Conservation (phyloP, 2,329 filamentous ascomycete genomes). For the Paecilomyces niveus region DNA sequence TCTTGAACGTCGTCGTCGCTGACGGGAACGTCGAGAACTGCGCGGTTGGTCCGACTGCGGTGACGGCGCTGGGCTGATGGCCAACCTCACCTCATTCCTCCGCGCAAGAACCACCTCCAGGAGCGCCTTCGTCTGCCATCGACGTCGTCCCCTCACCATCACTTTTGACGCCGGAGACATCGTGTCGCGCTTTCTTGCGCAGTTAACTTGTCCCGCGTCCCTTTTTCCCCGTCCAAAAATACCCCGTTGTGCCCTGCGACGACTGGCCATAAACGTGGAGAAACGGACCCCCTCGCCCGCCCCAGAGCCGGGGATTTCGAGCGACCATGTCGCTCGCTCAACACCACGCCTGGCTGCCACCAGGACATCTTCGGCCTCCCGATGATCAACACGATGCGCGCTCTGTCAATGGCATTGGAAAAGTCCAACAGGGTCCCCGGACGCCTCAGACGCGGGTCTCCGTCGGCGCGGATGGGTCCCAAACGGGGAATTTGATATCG, state of each 20-base stretch:
- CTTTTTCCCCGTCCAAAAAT: constrained; percentile 22
- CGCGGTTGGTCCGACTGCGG: constrained; percentile 22
- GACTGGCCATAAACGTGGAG: constrained; percentile 37
- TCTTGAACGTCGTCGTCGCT: background rate
- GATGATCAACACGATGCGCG: constrained; percentile 49
- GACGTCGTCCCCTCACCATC: constrained; percentile 27
- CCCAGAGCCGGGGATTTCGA: constrained; percentile 40
- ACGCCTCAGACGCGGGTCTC: constrained; percentile 39
- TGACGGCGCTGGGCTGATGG: constrained; percentile 14
- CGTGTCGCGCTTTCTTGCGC: constrained; percentile 14
- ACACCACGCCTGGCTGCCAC: constrained; percentile 61
- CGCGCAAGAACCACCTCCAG: constrained; percentile 35
- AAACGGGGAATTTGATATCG: constrained; percentile 41
- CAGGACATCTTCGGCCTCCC: constrained; percentile 51
- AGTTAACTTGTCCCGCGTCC: constrained; percentile 19
- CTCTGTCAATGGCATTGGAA: constrained; percentile 36
- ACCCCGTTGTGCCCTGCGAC: constrained; percentile 20
- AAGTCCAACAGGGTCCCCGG: constrained; percentile 35
- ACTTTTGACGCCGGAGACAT: constrained; percentile 21
- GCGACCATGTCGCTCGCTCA: constrained; percentile 60
- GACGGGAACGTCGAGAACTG: constrained; percentile 13
- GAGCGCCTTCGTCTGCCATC: constrained; percentile 33
- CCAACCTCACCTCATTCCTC: constrained; percentile 32
- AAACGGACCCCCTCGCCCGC: constrained; percentile 36
- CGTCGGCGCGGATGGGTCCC: constrained; percentile 38